Percentiles rank a stretch among this genome's conserved stretches.
phyloP scores from a whole-genome alignment of 176 grass and related monocot species.

The Typha latifolia region DNA sequence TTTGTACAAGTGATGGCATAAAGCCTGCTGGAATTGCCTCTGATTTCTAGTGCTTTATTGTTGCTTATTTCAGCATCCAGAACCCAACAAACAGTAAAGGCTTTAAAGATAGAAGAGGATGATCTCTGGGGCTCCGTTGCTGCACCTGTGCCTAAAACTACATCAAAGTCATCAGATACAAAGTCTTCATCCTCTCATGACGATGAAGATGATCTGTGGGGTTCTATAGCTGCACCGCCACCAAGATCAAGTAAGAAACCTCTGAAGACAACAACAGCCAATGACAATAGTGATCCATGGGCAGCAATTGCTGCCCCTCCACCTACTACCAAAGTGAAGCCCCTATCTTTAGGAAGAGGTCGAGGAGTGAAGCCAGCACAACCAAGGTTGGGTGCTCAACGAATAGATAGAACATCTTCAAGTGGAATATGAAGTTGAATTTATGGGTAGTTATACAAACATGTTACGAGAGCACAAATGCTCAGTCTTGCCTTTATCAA shows the following conservation, averaged over 20 bases:
- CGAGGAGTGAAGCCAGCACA: conserved; percentile 60
- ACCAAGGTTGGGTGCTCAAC: conserved; percentile 89
- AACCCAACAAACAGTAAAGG: conserved; percentile 29
- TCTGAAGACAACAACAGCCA: conserved; percentile 26
- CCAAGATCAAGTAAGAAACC: conserved; percentile 62
- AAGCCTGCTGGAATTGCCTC: neutral
- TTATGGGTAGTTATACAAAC: conserved; percentile 32
- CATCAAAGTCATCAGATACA: conserved; percentile 33
- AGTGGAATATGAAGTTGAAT: conserved; percentile 36
- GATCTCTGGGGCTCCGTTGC: conserved; percentile 58
- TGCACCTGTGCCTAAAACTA: conserved; percentile 44
- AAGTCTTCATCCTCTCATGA: conserved; percentile 39
- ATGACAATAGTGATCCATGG: conserved; percentile 59
- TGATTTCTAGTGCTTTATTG: neutral
- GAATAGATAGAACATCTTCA: conserved; percentile 62
- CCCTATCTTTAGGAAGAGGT: conserved; percentile 67
- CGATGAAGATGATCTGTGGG: conserved; percentile 69
- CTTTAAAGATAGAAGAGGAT: conserved; percentile 57
- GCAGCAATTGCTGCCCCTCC: conserved; percentile 84
- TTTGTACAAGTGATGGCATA: neutral
- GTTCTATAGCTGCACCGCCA: conserved; percentile 66
- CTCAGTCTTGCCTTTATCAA: neutral
- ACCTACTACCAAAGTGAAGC: conserved; percentile 79
- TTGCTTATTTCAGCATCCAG: conserved; percentile 27
- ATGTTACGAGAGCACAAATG: conserved; percentile 14